Evolutionary conservation across 441 rosid species (phyloP).

Genomic region (Arabidopsis lyrata): DNA sequence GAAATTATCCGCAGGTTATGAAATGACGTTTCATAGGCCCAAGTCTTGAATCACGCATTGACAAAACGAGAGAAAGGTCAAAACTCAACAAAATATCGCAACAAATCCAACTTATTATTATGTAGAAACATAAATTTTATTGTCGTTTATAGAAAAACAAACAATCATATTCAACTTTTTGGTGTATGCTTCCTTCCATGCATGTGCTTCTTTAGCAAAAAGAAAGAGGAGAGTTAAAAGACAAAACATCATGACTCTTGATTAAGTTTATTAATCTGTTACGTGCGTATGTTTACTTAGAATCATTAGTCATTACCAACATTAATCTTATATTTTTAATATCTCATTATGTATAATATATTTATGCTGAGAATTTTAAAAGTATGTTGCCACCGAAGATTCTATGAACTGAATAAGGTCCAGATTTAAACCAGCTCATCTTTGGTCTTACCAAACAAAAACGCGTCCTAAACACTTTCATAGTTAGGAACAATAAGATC

Average conservation of each 20-base stretch:
- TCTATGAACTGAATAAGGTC: slow-evolving; percentile 19
- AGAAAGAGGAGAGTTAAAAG: slow-evolving; percentile 23
- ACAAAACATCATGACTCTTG: slow-evolving; percentile 31
- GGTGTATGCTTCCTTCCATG: slow-evolving; percentile 16
- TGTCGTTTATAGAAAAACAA: slow-evolving; percentile 27
- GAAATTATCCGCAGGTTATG: not conserved
- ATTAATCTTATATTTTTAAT: not conserved
- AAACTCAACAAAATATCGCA: not conserved
- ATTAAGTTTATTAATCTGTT: not conserved
- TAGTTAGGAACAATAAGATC: not conserved
- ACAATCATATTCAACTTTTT: slow-evolving; percentile 25
- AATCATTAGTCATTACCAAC: slow-evolving; percentile 39
- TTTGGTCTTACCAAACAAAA: slow-evolving; percentile 26
- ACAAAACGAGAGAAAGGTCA: slow-evolving; percentile 3
- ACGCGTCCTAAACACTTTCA: slow-evolving; percentile 35
- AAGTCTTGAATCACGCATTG: slow-evolving; percentile 16
- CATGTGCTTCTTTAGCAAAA: slow-evolving; percentile 34
- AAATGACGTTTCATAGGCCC: slow-evolving; percentile 2
- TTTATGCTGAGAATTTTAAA: slow-evolving; percentile 8
- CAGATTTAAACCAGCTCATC: slow-evolving; percentile 43
- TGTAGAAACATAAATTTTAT: not conserved
- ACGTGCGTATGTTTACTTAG: slow-evolving; percentile 45
- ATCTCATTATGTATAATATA: not conserved
- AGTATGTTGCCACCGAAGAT: slow-evolving; percentile 44
- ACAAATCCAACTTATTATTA: not conserved